A percentile compares a stretch with the other conserved stretches of the same genome.
Evolutionary conservation across 164 flowering plant genomes (phyloP).

Genomic region (Nelumbo lutea): DNA sequence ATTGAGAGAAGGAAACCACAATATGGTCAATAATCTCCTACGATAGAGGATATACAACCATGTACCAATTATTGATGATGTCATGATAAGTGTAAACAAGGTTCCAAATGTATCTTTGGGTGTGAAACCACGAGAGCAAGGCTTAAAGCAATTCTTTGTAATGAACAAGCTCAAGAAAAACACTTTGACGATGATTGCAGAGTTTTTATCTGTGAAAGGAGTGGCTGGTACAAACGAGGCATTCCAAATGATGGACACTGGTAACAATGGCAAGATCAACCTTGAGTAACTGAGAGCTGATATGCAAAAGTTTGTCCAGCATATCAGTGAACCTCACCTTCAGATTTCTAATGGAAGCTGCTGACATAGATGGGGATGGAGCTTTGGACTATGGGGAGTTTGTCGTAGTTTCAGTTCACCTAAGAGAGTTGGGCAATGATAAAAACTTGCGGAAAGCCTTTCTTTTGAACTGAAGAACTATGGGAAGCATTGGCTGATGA

Average conservation of each 20-base stretch:
- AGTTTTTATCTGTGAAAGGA: slow-evolving; percentile 86
- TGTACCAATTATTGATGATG: no score
- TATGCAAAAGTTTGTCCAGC: slow-evolving; percentile 72
- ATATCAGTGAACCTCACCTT: slow-evolving; percentile 62
- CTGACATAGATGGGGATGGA: slow-evolving; percentile 79
- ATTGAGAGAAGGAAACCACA: no score
- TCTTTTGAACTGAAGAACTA: slow-evolving; percentile 46
- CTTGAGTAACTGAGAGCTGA: slow-evolving; percentile 48
- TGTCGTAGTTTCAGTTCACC: slow-evolving; percentile 63
- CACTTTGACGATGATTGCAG: slow-evolving; percentile 89
- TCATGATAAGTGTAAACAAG: slow-evolving; percentile 47
- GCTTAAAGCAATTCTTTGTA: slow-evolving; percentile 79
- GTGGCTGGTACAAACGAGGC: slow-evolving; percentile 86
- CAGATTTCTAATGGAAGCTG: slow-evolving; percentile 61
- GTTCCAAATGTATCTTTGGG: slow-evolving; percentile 91
- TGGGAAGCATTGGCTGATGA: slow-evolving; percentile 51
- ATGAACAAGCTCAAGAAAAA: slow-evolving; percentile 95
- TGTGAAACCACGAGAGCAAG: slow-evolving; percentile 76
- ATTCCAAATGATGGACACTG: slow-evolving; percentile 69
- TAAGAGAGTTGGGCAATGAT: slow-evolving; percentile 54
- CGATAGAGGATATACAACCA: no score
- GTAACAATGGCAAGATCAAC: slow-evolving; percentile 61
- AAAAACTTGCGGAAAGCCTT: slow-evolving; percentile 65
- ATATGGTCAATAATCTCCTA: no score
- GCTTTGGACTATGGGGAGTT: slow-evolving; percentile 72